Evolutionary conservation across 2,329 filamentous ascomycete species (phyloP).

Genomic region (Verticillium klebahnii): DNA sequence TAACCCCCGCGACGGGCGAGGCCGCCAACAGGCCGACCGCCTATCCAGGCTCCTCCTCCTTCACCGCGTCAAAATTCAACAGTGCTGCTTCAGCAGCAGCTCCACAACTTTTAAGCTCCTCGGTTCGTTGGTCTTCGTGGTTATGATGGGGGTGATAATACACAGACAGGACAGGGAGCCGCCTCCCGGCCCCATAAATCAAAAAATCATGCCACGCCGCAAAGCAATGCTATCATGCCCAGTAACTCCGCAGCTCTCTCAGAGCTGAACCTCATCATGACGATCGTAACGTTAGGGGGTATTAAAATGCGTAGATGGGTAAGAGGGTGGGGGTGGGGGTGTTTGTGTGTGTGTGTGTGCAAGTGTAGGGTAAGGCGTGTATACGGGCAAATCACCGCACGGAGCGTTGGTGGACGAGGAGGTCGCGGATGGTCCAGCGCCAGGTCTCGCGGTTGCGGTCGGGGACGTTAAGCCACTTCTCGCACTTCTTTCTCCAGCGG

Average conservation of each 20-base stretch:
- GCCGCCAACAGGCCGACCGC: neutral
- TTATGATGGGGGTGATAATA: neutral
- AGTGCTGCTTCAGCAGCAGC: neutral
- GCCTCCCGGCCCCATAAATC: neutral
- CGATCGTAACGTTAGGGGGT: neutral
- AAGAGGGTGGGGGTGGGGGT: neutral
- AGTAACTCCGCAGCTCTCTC: neutral
- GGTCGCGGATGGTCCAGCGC: constrained; percentile 72
- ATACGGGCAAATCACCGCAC: constrained; percentile 5
- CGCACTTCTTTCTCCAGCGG: constrained; percentile 82
- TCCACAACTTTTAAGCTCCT: neutral
- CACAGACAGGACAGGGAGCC: neutral
- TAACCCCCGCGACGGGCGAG: neutral
- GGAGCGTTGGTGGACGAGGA: constrained; percentile 36
- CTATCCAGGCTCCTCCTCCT: neutral
- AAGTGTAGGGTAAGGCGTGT: neutral
- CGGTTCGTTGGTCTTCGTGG: neutral
- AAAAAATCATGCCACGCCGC: neutral
- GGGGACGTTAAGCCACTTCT: constrained; percentile 70
- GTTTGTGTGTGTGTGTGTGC: neutral
- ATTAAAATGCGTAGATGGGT: constrained; percentile 2
- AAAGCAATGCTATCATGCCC: neutral
- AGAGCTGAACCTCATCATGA: neutral
- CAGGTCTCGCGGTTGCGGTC: constrained; percentile 56
- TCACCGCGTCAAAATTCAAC: neutral